Base-by-base conservation (phyloP, 1,284 basidiomycete genomes). In the Boletellus dicymbophilus region DNA sequence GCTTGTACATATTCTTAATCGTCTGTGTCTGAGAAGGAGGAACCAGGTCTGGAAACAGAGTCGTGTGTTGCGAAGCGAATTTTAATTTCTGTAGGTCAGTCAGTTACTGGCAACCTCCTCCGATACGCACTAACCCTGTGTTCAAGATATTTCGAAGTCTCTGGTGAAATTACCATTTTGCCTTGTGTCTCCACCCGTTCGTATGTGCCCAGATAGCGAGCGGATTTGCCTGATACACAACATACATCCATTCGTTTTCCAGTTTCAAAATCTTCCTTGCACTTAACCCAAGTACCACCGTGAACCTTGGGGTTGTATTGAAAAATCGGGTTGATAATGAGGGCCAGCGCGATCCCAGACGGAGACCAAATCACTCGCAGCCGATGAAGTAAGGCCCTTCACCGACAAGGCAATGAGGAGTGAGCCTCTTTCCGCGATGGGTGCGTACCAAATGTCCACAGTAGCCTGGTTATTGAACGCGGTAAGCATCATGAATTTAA, bases 141-240 rank as follows among this genome's bases (percentile, higher is more conserved):
- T 27, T 37, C 37, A 9, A 68, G 33, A 38, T 48, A 15, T 43
- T 46, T 31, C 33, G 59, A 45, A 9, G 47, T 18, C 26, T 52
- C 44, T 13, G 48, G 10, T 27, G 58, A 48, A 31, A 68, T 44
- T 28, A 44, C 16, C 65, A 46, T 52, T 16, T 21, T 36, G 20
- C 21, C 25, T 37, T 48, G 39, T 7, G 46, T 46, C 40, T 49
- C 52, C 28, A 49, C 43, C 33, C 60, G 42, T 50, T 68, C 63
- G 38, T 68, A 67, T 34, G 60, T 67, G 6, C 65, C 62, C 13
- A 68, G 31, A 39, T 64, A 64, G 25, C 51, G 44, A 36, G 34
- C 38, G 25, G 12, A 36, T 27, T 46, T 43, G 34, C 38, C 25
- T 16, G 30, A 23, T 23, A 37, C n/a, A 43, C 15, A 51, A 43